These are phyloP conservation scores for Leccinum broughii DNA, from an alignment of 768 basidiomycete species.

Conservation along the genomic window DNA sequence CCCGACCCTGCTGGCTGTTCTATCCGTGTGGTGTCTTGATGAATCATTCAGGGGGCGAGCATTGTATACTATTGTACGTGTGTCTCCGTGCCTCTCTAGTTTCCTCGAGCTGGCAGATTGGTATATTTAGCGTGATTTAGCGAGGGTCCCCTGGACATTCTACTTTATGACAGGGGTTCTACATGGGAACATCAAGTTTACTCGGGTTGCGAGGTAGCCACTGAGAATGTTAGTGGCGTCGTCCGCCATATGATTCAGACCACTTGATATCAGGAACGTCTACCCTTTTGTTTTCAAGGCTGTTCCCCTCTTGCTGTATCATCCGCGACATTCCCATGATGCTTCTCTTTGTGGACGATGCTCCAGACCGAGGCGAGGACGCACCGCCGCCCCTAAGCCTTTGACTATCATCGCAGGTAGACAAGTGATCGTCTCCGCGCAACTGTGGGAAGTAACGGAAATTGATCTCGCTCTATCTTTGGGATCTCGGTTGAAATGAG, in stretches of 20 bases:
- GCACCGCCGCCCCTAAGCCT: not conserved
- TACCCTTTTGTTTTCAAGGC: not conserved
- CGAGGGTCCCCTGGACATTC: not conserved
- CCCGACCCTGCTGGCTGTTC: not conserved
- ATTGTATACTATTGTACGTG: not conserved
- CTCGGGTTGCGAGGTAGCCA: not conserved
- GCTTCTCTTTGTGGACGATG: not conserved
- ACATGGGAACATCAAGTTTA: not conserved
- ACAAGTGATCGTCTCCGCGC: not conserved
- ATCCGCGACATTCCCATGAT: not conserved
- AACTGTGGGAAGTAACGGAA: constrained; percentile 1
- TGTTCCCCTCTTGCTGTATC: not conserved
- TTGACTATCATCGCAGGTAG: not conserved
- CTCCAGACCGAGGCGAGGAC: not conserved
- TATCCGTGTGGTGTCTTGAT: not conserved
- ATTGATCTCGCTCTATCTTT: not conserved
- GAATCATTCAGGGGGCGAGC: not conserved
- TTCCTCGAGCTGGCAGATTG: not conserved
- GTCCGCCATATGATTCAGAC: not conserved
- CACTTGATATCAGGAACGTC: not conserved
- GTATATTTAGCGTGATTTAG: not conserved
- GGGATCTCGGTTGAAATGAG: not conserved
- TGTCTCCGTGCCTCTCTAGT: not conserved
- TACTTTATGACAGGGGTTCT: not conserved
- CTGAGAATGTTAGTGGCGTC: not conserved